Evolutionary conservation across 257 asterid genomes (phyloP).

Genomic region (Solanum appendiculatum): DNA sequence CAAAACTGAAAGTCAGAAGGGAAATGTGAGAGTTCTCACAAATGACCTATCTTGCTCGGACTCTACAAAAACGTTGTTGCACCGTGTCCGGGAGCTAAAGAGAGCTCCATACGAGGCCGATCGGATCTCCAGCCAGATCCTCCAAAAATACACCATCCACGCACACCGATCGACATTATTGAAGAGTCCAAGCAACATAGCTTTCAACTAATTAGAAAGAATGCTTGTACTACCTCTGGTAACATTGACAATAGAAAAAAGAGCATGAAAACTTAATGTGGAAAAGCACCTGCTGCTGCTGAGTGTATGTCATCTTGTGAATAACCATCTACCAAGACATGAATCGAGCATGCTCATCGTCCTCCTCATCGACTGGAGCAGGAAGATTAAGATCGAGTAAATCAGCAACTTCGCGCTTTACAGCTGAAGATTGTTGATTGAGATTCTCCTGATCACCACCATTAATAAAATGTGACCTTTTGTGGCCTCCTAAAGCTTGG

Average conservation of each 20-base stretch:
- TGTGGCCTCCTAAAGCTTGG: constrained; percentile 95
- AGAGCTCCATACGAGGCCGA: neutral
- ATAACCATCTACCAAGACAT: constrained; percentile 19
- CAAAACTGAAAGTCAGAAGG: neutral
- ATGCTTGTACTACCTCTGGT: neutral
- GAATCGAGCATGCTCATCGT: constrained; percentile 26
- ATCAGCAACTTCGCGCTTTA: constrained; percentile 35
- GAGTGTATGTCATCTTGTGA: neutral
- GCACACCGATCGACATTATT: neutral
- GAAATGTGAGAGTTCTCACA: neutral
- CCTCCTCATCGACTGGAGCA: constrained; percentile 60
- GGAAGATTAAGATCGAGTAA: constrained; percentile 88
- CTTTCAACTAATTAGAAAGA: neutral
- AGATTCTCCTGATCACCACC: constrained; percentile 27
- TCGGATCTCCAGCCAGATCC: neutral
- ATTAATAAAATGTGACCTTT: constrained; percentile 79
- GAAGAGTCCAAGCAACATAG: neutral
- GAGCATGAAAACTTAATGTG: neutral
- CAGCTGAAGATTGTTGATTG: constrained; percentile 19
- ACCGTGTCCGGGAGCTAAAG: neutral
- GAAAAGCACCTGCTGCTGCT: neutral
- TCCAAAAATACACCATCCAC: neutral
- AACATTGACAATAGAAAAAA: neutral
- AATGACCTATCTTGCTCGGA: neutral
- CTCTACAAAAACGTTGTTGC: neutral